Conservation (phyloP, 768 basidiomycete species). For the Mycena rosella region DNA sequence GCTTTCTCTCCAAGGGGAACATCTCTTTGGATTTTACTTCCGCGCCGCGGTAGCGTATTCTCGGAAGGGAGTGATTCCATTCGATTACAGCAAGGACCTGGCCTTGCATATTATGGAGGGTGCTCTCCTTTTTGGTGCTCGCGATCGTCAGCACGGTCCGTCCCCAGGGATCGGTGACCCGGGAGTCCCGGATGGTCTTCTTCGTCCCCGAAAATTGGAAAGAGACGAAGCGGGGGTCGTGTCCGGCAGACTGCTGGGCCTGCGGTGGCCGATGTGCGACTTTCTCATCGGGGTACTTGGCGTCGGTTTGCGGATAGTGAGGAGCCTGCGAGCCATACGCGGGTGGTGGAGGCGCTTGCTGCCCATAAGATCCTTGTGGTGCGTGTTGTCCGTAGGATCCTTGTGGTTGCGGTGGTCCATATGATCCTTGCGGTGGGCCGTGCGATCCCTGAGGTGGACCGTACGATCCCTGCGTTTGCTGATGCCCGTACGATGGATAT, state of each 20-base stretch:
- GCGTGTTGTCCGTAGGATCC: background rate
- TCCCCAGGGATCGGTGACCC: constrained; percentile 25
- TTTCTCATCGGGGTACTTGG: background rate
- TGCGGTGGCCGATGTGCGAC: background rate
- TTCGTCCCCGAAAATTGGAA: constrained; percentile 29
- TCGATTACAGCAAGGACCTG: constrained; percentile 16
- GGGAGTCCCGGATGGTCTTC: constrained; percentile 25
- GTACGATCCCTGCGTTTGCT: background rate
- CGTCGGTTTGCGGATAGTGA: constrained; percentile 1
- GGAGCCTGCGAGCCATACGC: background rate
- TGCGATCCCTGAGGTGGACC: background rate
- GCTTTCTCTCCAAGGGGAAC: constrained; percentile 21
- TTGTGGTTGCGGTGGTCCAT: background rate
- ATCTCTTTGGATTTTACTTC: constrained; percentile 20
- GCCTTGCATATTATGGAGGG: constrained; percentile 18
- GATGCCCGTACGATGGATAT: background rate
- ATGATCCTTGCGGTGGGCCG: background rate
- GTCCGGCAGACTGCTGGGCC: background rate
- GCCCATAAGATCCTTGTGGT: background rate
- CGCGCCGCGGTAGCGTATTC: constrained; percentile 15
- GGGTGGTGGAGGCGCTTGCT: background rate
- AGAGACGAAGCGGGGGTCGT: constrained; percentile 9
- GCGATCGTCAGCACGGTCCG: constrained; percentile 20
- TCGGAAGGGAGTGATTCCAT: constrained; percentile 26
- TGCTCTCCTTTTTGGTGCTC: constrained; percentile 29